Evolutionary conservation across 768 basidiomycete genomes (phyloP), one percentile per base, ranked within the genome.

Genomic region (Candolleomyces eurysporus): DNA sequence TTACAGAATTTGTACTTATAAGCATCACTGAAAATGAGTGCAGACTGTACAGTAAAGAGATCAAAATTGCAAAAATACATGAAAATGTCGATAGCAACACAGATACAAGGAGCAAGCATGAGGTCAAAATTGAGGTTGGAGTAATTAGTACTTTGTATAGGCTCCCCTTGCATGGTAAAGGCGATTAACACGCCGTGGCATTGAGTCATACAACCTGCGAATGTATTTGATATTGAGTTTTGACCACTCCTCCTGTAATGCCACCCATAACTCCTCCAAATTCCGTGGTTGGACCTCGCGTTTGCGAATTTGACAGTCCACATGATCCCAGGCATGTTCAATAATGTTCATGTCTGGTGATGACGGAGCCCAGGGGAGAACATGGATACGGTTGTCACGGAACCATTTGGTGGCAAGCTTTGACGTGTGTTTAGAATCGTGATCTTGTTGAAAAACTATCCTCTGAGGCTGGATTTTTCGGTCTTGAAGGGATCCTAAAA

Each of bases 331-430:
- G 14, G 70, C 64, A 64, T 72, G 64, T 62, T 76, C 69, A 36
- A 73, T 70, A 32, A 69, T 70, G 68, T 75, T 76, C 31, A 73
- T 67, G 58, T 77, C 71, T 7, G 72, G 73, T 21, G 69, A 72
- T 22, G 60, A 62, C 13, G 76, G 50, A 2, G 69, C 67, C 71
- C 74, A 78, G 17, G 32, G 21, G 16, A 77, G 59, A 17, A 66
- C 60, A 13, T 61, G n/a, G 42, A 75, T 56, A 45, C 69, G 22
- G 45, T 76, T 60, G 13, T 73, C 61, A 10, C 55, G 11, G 53
- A 78, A 71, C 71, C 70, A 76, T 14, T 56, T 36, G 13, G 46
- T 59, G 9, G 69, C 70, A 3, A 65, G 30, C 50, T 65, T 67
- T 19, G 64, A 68, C 4, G 66, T 78, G 63, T 78, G 74, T 62